Base-by-base conservation (phyloP, 2,329 filamentous ascomycete genomes). In the Chaetomium olivaceum region DNA sequence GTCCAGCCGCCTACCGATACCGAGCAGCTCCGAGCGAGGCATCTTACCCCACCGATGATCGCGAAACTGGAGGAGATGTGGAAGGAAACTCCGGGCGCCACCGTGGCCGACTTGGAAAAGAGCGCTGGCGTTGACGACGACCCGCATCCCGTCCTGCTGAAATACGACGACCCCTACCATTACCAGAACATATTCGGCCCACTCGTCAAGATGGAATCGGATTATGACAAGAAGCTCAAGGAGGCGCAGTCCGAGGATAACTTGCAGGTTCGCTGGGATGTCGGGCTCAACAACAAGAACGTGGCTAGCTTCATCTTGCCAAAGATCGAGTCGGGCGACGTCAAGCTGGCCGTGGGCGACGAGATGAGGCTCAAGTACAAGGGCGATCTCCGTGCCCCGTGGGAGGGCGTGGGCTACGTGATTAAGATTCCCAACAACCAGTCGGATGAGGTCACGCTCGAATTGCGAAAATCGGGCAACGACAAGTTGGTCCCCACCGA, bases 371-470 rank as follows among this genome's bases (percentile, higher is more conserved):
- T 99, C 69, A 92, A 95, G 72, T 99, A 99, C 80, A 96, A 92
- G 71, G 95, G 96, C 71, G 95, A 98, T 78, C 83, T 99, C 58
- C 91, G 93, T 51, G 86, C 91, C 16, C 88, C 92, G 66, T 99
- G 95, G 95, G 95, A 99, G 77, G 95, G 95, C 46, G 95, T 99
- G 39, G 95, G 95, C 70, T 99, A 99, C 78, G 95, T 99, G 67
- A 93, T 98, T 81, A 99, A 99, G 81, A 98, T 99, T 67, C 96
- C 95, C 25, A 98, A 99, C 83, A 98, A 98, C 79, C 93, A 97
- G 80, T 97, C 93, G 16, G 95, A 99, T 74, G 94, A 99, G 77
- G 95, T 99, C 61, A 96, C 91, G 11, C 90, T 99, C 70, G 95
- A 99, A 77, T 81, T 99, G 75, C 91, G 95, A 71, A 92, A 95